Percentiles rank a stretch among this genome's conserved stretches.
Evolutionary conservation across 208 protist species (phyloP).

Genomic region (Acanthamoeba polyphaga): DNA sequence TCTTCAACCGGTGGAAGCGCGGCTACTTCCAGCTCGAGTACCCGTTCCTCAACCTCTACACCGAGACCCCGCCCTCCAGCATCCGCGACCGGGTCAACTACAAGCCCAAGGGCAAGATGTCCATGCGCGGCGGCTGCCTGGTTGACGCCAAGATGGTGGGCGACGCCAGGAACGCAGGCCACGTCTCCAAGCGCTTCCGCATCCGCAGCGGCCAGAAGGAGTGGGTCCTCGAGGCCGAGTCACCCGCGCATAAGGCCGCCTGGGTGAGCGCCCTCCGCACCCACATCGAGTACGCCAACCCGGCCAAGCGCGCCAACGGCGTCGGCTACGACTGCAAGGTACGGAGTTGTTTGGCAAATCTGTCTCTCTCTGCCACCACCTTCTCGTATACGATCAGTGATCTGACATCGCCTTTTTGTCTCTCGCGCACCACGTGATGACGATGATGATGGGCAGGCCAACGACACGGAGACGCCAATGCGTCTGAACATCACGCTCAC

Average conservation of each 20-base stretch:
- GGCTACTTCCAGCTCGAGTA: constrained; percentile 51
- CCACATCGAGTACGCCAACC: constrained; percentile 60
- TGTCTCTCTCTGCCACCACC: not conserved
- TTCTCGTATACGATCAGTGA: not conserved
- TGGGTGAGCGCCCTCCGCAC: constrained; percentile 22
- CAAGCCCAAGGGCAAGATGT: constrained; percentile 33
- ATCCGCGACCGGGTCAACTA: not conserved
- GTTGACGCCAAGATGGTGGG: not conserved
- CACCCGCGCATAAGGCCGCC: not conserved
- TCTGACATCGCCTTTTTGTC: not conserved
- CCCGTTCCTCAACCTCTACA: constrained; percentile 43
- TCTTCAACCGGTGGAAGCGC: constrained; percentile 63
- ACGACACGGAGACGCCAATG: not conserved
- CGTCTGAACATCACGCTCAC: not conserved
- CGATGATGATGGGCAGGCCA: not conserved
- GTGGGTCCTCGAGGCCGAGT: constrained; percentile 16
- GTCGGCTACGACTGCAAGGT: constrained; percentile 1
- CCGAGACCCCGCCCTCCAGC: not conserved
- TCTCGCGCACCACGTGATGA: not conserved
- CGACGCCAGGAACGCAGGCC: not conserved
- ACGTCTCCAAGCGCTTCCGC: not conserved
- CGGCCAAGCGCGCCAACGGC: constrained; percentile 17
- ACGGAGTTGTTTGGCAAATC: not conserved
- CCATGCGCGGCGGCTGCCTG: constrained; percentile 33
- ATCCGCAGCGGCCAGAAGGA: not conserved